Conservation (phyloP, 345 rosid genomes). For the Gynandropsis gynandra region DNA sequence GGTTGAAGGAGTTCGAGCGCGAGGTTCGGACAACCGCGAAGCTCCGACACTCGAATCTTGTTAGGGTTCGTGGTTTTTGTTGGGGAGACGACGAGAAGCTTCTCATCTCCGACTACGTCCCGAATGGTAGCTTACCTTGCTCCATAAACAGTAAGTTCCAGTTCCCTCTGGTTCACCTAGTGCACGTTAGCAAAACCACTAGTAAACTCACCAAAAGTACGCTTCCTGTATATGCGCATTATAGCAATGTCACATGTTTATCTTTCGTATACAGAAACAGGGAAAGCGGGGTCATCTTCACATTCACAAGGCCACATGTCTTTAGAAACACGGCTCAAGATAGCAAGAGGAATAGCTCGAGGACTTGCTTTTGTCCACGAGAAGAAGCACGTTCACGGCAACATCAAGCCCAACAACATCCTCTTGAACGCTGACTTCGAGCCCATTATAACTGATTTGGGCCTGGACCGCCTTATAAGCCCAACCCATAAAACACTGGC, state of each 20-base stretch:
- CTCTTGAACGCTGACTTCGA: conserved; percentile 55
- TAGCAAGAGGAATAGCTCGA: conserved; percentile 72
- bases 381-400: conserved; percentile 77
- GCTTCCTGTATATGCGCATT: neutral
- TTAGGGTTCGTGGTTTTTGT: conserved; percentile 62
- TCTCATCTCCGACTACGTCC: conserved; percentile 56
- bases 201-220: conserved; percentile 3
- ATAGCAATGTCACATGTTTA: conserved; percentile 1
- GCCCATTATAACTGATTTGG: conserved; percentile 59
- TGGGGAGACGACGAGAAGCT: conserved; percentile 93
- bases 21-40: conserved; percentile 55
- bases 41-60: conserved; percentile 70
- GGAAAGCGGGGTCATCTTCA: conserved; percentile 31
- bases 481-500: neutral
- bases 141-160: conserved; percentile 44
- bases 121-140: conserved; percentile 69
- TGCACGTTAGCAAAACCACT: neutral
- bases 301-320: conserved; percentile 46
- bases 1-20: conserved; percentile 63
- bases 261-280: conserved; percentile 17
- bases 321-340: conserved; percentile 56
- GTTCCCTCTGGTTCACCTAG: neutral
- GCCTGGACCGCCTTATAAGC: conserved; percentile 46
- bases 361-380: conserved; percentile 72
- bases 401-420: conserved; percentile 70